Base-by-base conservation (phyloP, 148 eudicot species). In the Rhododendron vialii region DNA sequence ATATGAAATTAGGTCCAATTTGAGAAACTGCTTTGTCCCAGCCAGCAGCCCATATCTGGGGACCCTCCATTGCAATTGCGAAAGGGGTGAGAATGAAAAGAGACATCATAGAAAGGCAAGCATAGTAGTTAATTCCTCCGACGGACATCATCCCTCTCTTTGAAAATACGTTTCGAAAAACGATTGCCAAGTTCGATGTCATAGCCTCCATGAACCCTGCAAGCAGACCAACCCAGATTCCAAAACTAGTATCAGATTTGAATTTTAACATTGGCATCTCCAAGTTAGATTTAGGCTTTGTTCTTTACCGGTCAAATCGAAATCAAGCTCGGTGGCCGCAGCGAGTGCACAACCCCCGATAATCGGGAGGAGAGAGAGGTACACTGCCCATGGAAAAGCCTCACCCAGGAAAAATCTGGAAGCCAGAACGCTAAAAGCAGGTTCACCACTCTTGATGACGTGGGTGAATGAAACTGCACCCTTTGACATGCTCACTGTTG, bases 401-500 rank as follows among this genome's bases (percentile, higher is more conserved):
- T 92, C 94, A 1, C 94, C 92, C 53, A 92, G 30, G 1, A 92
- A 45, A 28, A 91, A 85, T 28, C 89, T 89, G 5, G 91, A 91
- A 30, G 88, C 89, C 77, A 91, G 75, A 79, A 91, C 89, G 35
- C 89, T 91, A 82, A 89, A 91, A 80, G 89, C 92, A 2, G 91
- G 91, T 80, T 91, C 92, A 33, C 92, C 89, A 79, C 91, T 91
- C 90, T 89, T 91, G 84, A 91, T 89, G 0, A 91, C 88, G 85
- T 92, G 94, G 36, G 91, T 91, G 76, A 92, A 92, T 15, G 94
- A 92, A 41, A 89, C 90, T 28, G 94, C 93, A 22, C 91, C 94
- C 55, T 92, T 92, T 17, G 94, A 92, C 94, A 92, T 92, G 89
- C 94, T 92, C 15, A 92, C 90, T 9, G 94, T 89, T 59, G 94